phyloP scores from a whole-genome alignment of 352 stramenopile genomes.

The Hyaloperonospora arabidopsidis region DNA sequence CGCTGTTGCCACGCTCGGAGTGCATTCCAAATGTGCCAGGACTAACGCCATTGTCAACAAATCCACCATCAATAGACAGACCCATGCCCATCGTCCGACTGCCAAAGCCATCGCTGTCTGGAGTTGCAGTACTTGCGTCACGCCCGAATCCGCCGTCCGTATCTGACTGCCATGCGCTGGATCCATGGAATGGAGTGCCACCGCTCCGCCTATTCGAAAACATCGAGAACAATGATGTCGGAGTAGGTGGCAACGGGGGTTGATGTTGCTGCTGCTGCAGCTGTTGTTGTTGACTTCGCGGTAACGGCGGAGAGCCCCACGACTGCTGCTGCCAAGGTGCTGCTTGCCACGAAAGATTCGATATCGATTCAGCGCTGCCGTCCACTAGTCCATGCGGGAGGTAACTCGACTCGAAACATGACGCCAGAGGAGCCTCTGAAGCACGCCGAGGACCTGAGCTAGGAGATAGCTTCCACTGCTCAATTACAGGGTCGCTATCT shows the following conservation, averaged over 20 bases:
- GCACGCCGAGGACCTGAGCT: slow-evolving; percentile 35
- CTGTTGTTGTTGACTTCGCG: slow-evolving; percentile 19
- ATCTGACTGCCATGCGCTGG: slow-evolving; percentile 27
- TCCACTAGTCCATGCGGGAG: slow-evolving; percentile 36
- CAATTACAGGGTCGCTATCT: slow-evolving; percentile 56
- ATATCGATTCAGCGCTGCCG: slow-evolving; percentile 18
- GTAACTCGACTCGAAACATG: slow-evolving; percentile 39
- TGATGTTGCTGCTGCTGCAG: slow-evolving; percentile 26
- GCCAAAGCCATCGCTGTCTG: slow-evolving; percentile 37
- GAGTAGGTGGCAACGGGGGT: slow-evolving; percentile 32
- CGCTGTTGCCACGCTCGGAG: slow-evolving; percentile 13
- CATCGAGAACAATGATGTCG: slow-evolving; percentile 54
- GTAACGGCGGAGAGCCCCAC: slow-evolving; percentile 35
- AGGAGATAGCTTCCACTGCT: slow-evolving; percentile 75
- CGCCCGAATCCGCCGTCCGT: slow-evolving; percentile 16
- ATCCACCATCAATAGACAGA: slow-evolving; percentile 31
- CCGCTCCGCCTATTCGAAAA: slow-evolving; percentile 35
- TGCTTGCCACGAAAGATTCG: slow-evolving; percentile 47
- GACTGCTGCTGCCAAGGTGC: slow-evolving; percentile 48
- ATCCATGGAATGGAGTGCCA: slow-evolving; percentile 24
- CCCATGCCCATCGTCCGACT: slow-evolving; percentile 41
- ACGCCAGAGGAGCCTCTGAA: slow-evolving; percentile 37
- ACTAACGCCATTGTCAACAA: slow-evolving; percentile 19
- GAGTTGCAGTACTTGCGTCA: slow-evolving; percentile 9
- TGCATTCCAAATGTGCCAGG: slow-evolving; percentile 31